Percentiles rank a stretch among this genome's conserved stretches.
phyloP scores from a whole-genome alignment of 1,139 yeast species.

The Suhomyces choctaworum region DNA sequence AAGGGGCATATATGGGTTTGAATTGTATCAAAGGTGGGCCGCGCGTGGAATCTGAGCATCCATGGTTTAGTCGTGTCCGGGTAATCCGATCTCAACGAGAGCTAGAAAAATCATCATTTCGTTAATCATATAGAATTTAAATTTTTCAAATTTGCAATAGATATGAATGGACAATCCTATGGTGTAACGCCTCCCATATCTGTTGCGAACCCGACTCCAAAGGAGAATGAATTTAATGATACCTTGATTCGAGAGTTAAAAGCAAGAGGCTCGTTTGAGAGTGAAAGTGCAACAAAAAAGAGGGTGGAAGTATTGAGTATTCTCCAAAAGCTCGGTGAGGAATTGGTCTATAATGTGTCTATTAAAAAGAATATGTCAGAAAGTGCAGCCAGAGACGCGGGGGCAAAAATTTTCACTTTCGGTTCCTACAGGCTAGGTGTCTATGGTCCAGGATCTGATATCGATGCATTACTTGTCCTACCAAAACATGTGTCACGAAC shows the following conservation, averaged over 20 bases:
- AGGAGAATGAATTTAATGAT: conserved; percentile 76
- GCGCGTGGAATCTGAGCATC: no score
- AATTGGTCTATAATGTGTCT: conserved; percentile 82
- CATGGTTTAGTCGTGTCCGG: no score
- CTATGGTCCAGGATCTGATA: conserved; percentile 97
- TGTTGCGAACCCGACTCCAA: conserved; percentile 75
- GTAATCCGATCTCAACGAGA: no score
- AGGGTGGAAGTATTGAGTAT: conserved; percentile 71
- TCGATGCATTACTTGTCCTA: conserved; percentile 90
- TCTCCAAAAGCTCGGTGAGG: conserved; percentile 70
- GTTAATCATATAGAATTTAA: no score
- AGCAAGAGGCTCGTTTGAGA: conserved; percentile 84
- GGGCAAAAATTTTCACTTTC: conserved; percentile 92
- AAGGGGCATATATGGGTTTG: no score
- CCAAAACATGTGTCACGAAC: conserved; percentile 94
- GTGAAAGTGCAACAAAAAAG: conserved; percentile 75
- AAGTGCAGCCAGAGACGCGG: conserved; percentile 96
- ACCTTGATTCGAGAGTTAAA: conserved; percentile 74
- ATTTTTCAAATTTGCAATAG: no score
- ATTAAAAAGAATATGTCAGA: conserved; percentile 87
- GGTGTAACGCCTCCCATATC: conserved; percentile 95
- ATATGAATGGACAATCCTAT: conserved; percentile 28
- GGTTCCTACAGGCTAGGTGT: conserved; percentile 96
- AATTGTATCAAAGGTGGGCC: no score
- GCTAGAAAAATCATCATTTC: no score